A percentile compares a stretch with the other conserved stretches of the same genome.
Conservation (phyloP, 139 green algal genomes). For the Eudorina sp. region DNA sequence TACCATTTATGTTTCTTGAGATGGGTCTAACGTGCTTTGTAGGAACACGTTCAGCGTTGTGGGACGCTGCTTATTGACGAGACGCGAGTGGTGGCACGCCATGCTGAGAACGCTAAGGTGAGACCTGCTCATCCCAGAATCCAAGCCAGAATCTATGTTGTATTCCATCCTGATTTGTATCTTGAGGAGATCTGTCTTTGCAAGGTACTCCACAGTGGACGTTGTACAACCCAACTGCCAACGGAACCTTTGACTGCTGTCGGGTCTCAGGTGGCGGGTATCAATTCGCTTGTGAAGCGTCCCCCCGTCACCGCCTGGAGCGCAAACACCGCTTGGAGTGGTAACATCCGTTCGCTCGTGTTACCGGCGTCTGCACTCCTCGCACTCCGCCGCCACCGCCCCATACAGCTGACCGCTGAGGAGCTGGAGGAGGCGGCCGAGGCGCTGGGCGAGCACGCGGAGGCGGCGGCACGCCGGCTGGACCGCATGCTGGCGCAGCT, state of each 20-base stretch:
- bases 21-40: not conserved
- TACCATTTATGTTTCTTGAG: not conserved
- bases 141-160: not conserved
- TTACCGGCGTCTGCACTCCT: not conserved
- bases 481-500: conserved; percentile 1
- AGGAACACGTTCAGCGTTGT: conserved; percentile 37
- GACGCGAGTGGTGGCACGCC: not conserved
- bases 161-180: not conserved
- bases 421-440: conserved; percentile 27
- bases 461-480: not conserved
- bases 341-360: not conserved
- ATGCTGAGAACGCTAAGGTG: not conserved
- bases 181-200: not conserved
- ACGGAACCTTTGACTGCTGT: not conserved
- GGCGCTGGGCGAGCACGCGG: not conserved
- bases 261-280: not conserved
- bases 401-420: conserved; percentile 15
- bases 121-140: not conserved
- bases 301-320: not conserved
- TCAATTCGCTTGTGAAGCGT: not conserved
- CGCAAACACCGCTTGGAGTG: not conserved
- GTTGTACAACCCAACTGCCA: not conserved
- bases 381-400: not conserved
- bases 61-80: not conserved
- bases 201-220: not conserved